These are phyloP conservation scores for Coffea humblotiana DNA, from an alignment of 305 asterid species.

Conservation along the genomic window DNA sequence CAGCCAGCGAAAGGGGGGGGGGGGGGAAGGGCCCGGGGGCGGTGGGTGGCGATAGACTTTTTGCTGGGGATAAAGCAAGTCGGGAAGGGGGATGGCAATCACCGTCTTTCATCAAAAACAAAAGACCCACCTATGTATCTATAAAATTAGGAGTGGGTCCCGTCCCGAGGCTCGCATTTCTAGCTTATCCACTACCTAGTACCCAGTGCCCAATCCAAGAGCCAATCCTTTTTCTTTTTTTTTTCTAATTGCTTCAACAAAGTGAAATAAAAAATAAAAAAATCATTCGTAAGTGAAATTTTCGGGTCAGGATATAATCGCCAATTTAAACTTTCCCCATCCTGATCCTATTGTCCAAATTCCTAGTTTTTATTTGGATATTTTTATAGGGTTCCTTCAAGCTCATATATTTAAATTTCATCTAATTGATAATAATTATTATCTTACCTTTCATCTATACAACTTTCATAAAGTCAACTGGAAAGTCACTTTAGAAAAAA, in stretches of 20 bases:
- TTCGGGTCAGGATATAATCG: background rate
- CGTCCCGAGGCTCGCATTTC: slow-evolving; percentile 1
- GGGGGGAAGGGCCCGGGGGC: background rate
- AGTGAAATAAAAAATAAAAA: no score
- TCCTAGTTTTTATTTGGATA: background rate
- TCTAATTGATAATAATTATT: no score
- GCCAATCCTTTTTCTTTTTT: no score
- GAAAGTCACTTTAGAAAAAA: no score
- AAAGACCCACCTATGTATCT: background rate
- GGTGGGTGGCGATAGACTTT: background rate
- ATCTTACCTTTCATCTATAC: no score
- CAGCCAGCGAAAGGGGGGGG: background rate
- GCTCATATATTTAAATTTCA: no score
- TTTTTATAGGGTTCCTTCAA: no score
- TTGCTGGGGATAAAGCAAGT: no score
- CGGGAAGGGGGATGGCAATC: no score
- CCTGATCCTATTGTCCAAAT: background rate
- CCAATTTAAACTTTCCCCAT: background rate
- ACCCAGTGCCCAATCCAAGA: no score
- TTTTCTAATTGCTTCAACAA: no score
- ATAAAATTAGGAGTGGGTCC: background rate
- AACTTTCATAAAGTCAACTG: no score
- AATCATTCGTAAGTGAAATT: background rate
- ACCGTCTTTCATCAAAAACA: background rate
- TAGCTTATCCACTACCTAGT: background rate